phyloP scores from a whole-genome alignment of 2,329 filamentous ascomycete species.

The Celoporthe dispersa region DNA sequence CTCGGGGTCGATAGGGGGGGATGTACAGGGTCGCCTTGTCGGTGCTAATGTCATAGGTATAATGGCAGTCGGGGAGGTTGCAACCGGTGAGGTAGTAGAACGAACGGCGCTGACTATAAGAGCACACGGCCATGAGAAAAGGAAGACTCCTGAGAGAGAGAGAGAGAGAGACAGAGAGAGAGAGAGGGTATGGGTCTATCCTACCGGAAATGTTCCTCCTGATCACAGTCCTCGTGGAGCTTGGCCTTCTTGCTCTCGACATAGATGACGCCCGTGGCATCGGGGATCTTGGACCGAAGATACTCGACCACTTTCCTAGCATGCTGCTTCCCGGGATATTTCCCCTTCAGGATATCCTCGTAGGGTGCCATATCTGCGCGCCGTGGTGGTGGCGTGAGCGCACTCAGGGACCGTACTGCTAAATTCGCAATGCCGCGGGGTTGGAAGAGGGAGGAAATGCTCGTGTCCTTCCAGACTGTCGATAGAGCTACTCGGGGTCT shows the following conservation, averaged over 20 bases:
- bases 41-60: conserved; percentile 78
- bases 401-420: background rate
- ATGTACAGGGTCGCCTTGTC: conserved; percentile 85
- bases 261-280: conserved; percentile 76
- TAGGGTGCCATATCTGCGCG: conserved; percentile 43
- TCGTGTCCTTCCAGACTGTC: background rate
- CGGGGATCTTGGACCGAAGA: conserved; percentile 69
- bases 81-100: conserved; percentile 96
- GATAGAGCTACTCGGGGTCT: background rate
- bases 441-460: background rate
- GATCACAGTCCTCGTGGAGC: conserved; percentile 88
- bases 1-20: conserved; percentile 83
- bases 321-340: conserved; percentile 86
- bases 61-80: conserved; percentile 76
- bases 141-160: background rate
- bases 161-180: no score
- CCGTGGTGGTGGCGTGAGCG: background rate
- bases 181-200: background rate
- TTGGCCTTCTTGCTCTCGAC: conserved; percentile 82
- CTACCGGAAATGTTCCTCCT: conserved; percentile 78
- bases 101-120: conserved; percentile 76
- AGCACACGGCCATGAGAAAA: conserved; percentile 12
- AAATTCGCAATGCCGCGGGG: conserved; percentile 2
- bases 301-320: conserved; percentile 81
- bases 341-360: conserved; percentile 60